These are phyloP conservation scores for Podila verticillata DNA, from an alignment of 192 early-diverging fungal genomes.

Conservation along the genomic window DNA sequence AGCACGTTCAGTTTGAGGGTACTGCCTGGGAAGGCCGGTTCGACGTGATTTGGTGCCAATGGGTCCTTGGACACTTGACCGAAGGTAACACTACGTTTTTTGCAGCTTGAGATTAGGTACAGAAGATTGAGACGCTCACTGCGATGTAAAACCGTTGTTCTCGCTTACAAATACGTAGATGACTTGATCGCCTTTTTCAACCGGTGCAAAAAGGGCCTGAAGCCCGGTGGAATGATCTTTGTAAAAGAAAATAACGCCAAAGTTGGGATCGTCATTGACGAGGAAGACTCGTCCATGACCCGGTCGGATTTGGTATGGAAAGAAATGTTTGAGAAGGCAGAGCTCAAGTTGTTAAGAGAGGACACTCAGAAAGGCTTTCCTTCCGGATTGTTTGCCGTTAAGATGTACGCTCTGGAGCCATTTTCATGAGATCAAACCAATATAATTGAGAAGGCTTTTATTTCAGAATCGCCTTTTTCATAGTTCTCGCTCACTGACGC, in stretches of 20 bases:
- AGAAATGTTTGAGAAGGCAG: slow-evolving; percentile 68
- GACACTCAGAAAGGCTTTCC: slow-evolving; percentile 75
- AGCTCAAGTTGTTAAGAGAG: slow-evolving; percentile 69
- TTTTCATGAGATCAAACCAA: background rate
- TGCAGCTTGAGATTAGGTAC: background rate
- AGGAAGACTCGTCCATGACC: slow-evolving; percentile 86
- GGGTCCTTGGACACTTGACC: slow-evolving; percentile 94
- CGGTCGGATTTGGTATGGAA: slow-evolving; percentile 70
- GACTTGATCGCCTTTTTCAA: slow-evolving; percentile 87
- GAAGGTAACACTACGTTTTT: slow-evolving; percentile 65
- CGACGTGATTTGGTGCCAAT: slow-evolving; percentile 98
- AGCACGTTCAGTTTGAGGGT: slow-evolving; percentile 69
- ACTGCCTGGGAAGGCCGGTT: slow-evolving; percentile 72
- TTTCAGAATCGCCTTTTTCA: background rate
- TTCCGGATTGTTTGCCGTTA: slow-evolving; percentile 70
- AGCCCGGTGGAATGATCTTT: slow-evolving; percentile 82
- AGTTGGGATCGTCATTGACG: slow-evolving; percentile 75
- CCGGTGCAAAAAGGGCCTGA: slow-evolving; percentile 76
- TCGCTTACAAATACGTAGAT: slow-evolving; percentile 48
- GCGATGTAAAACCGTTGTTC: background rate
- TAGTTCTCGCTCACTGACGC: background rate
- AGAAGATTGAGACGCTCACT: too few relatives aligned
- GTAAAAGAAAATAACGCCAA: slow-evolving; percentile 92
- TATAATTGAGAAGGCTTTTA: background rate
- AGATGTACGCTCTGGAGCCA: slow-evolving; percentile 67